These are phyloP conservation scores for Cicer cuneatum DNA, from an alignment of 306 rosid genomes.

Conservation along the genomic window DNA sequence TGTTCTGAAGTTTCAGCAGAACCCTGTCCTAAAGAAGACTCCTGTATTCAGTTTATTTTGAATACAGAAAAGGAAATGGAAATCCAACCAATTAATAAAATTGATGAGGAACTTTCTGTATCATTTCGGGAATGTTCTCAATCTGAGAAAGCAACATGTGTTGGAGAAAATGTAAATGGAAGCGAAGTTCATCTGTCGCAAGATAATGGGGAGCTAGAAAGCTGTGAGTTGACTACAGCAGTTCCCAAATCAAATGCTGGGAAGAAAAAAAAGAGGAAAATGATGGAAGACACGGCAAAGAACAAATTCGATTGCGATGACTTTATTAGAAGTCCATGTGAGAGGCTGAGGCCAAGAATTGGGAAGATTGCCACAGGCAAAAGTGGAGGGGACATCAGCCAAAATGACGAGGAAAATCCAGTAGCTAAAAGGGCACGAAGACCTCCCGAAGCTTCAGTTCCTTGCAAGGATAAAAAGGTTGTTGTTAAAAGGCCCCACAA, in stretches of 20 bases:
- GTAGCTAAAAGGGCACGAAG: conserved; percentile 56
- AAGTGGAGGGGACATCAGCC: conserved; percentile 40
- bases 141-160: conserved; percentile 45
- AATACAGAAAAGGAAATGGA: conserved; percentile 43
- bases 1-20: conserved; percentile 48
- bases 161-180: conserved; percentile 35
- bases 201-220: conserved; percentile 49
- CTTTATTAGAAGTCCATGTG: conserved; percentile 87
- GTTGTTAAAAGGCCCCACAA: conserved; percentile 52
- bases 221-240: conserved; percentile 44
- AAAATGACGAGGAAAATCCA: conserved; percentile 48
- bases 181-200: conserved; percentile 49
- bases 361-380: conserved; percentile 51
- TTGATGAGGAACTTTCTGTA: conserved; percentile 46
- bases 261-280: conserved; percentile 62
- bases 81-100: conserved; percentile 30
- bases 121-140: conserved; percentile 52
- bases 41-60: conserved; percentile 40
- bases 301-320: conserved; percentile 44
- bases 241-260: conserved; percentile 44
- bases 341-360: conserved; percentile 83
- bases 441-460: conserved; percentile 48
- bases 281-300: conserved; percentile 52
- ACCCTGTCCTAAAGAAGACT: conserved; percentile 46
- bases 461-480: conserved; percentile 54